These are phyloP conservation scores for Vitis amurensis DNA, from an alignment of 164 flowering plant genomes.

Conservation along the genomic window DNA sequence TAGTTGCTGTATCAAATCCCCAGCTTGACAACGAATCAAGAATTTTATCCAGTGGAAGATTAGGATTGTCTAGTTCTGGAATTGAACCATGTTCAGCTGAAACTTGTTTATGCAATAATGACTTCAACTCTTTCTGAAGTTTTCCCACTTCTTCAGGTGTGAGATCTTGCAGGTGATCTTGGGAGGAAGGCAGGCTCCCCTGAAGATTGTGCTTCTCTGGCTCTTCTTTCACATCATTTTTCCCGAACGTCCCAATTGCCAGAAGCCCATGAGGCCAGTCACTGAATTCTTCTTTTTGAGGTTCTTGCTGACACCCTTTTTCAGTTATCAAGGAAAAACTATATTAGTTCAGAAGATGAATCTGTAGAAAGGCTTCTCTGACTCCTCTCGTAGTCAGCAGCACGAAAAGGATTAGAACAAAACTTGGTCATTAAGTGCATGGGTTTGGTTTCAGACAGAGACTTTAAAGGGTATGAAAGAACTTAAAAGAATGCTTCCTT, in stretches of 20 bases:
- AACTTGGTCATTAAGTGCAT: too few relatives aligned
- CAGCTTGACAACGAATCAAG: neutral
- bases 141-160: conserved; percentile 56
- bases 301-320: conserved; percentile 19
- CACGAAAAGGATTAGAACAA: too few relatives aligned
- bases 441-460: too few relatives aligned
- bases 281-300: conserved; percentile 49
- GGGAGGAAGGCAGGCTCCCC: conserved; percentile 19
- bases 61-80: neutral
- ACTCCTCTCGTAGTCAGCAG: too few relatives aligned
- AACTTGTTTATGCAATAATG: conserved; percentile 2
- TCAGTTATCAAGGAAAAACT: conserved; percentile 24
- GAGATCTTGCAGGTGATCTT: conserved; percentile 36
- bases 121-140: conserved; percentile 37
- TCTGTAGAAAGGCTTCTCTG: too few relatives aligned
- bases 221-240: conserved; percentile 26
- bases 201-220: conserved; percentile 16
- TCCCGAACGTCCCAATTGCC: conserved; percentile 74
- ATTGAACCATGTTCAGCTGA: neutral
- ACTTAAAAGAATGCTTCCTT: neutral
- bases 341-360: neutral
- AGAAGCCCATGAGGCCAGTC: conserved; percentile 72
- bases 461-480: too few relatives aligned
- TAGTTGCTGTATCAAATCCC: neutral
- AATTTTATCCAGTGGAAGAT: conserved; percentile 1